phyloP scores from a whole-genome alignment of 352 stramenopile genomes.

The Phytophthora crassamura region DNA sequence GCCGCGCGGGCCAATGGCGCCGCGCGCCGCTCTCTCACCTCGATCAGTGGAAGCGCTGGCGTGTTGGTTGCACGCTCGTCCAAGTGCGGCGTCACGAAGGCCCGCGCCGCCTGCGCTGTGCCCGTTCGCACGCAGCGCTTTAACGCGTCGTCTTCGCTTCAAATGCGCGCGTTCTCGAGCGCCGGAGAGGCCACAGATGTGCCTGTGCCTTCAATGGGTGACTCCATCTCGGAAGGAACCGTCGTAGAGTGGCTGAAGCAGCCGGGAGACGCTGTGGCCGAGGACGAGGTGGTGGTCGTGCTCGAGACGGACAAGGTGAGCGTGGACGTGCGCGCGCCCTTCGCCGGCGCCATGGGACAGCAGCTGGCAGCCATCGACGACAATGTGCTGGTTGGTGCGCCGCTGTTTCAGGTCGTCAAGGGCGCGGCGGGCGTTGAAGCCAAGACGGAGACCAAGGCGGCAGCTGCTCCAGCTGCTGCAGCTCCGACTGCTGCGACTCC shows the following conservation, averaged over 20 bases:
- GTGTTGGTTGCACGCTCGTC: slow-evolving; percentile 20
- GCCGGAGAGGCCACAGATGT: slow-evolving; percentile 51
- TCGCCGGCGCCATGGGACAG: slow-evolving; percentile 90
- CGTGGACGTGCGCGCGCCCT: slow-evolving; percentile 88
- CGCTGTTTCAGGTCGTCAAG: slow-evolving; percentile 94
- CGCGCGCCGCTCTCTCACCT: slow-evolving; percentile 27
- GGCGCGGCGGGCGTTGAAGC: slow-evolving; percentile 54
- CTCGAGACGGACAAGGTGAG: slow-evolving; percentile 99
- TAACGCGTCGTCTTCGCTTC: slow-evolving; percentile 1
- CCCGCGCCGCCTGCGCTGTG: slow-evolving; percentile 6
- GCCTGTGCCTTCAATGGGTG: slow-evolving; percentile 89
- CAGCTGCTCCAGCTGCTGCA: slow-evolving; percentile 26
- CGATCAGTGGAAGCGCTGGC: slow-evolving; percentile 11
- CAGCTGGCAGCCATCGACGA: slow-evolving; percentile 93
- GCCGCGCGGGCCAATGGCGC: slow-evolving; percentile 32
- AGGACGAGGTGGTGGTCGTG: slow-evolving; percentile 98
- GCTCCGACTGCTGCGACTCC: slow-evolving; percentile 11
- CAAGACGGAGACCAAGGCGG: slow-evolving; percentile 23
- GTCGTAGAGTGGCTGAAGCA: slow-evolving; percentile 96
- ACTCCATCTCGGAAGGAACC: slow-evolving; percentile 98
- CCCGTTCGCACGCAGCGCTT: slow-evolving; percentile 6
- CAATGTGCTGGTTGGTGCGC: slow-evolving; percentile 94
- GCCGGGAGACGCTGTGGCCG: slow-evolving; percentile 92
- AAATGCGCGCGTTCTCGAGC: slow-evolving; percentile 49
- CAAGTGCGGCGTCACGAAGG: slow-evolving; percentile 11